Percentiles rank a stretch among this genome's conserved stretches.
Evolutionary conservation across 2,329 filamentous ascomycete genomes (phyloP).

Genomic region (Triangularia setosa): DNA sequence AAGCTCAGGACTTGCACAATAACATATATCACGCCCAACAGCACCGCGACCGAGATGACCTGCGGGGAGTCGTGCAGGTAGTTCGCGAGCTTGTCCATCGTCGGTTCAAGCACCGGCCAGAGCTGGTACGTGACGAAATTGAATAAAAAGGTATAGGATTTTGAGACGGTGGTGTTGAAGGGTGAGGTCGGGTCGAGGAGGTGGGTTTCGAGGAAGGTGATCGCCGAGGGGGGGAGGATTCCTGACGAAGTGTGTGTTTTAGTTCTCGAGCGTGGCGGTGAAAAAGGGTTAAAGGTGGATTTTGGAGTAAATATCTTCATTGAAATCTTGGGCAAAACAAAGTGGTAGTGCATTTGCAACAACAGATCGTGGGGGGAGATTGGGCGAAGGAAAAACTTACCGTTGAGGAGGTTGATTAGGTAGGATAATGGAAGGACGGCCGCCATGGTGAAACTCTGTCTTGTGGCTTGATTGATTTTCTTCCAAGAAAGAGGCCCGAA

Average conservation of each 20-base stretch:
- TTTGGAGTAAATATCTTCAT: neutral
- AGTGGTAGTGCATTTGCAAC: too few relatives aligned
- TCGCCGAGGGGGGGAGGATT: slow-evolving; percentile 11
- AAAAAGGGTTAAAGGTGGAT: too few relatives aligned
- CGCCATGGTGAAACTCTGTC: neutral
- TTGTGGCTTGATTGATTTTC: slow-evolving; percentile 14
- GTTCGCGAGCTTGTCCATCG: slow-evolving; percentile 39
- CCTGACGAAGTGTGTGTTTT: too few relatives aligned
- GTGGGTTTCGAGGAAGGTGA: slow-evolving; percentile 31
- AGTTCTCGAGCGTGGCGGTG: too few relatives aligned
- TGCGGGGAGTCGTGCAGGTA: slow-evolving; percentile 39
- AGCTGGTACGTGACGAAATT: slow-evolving; percentile 25
- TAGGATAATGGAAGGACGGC: neutral
- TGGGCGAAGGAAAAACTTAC: neutral
- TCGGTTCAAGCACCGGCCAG: slow-evolving; percentile 42
- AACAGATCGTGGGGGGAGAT: neutral
- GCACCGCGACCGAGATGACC: slow-evolving; percentile 31
- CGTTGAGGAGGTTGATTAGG: neutral
- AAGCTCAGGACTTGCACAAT: slow-evolving; percentile 65
- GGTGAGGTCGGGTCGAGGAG: slow-evolving; percentile 45
- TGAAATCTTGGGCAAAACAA: too few relatives aligned
- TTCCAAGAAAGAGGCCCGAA: slow-evolving; percentile 7
- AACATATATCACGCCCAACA: slow-evolving; percentile 47
- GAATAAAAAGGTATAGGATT: slow-evolving; percentile 27
- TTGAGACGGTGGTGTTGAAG: slow-evolving; percentile 34